Conservation (phyloP, 768 basidiomycete genomes). For the Dentipellis fragilis region DNA sequence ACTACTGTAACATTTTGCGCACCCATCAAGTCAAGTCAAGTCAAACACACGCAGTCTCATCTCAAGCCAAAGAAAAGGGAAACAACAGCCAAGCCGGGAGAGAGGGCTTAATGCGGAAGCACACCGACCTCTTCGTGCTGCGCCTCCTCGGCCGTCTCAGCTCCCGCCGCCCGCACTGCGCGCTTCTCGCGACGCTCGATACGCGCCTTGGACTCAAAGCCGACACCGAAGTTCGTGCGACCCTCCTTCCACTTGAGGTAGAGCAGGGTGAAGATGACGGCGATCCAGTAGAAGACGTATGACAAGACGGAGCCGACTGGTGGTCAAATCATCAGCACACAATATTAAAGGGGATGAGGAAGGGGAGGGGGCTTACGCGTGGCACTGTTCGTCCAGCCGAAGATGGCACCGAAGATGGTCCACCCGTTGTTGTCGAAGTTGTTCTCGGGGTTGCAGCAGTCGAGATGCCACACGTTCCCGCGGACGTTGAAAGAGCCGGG, state of each 20-base stretch:
- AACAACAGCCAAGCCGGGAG: too few species aligned
- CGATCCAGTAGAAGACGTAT: slow-evolving; percentile 91
- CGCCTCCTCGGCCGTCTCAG: too few species aligned
- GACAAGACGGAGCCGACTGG: slow-evolving; percentile 69
- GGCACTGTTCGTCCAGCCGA: slow-evolving; percentile 85
- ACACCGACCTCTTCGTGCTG: too few species aligned
- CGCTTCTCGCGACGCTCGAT: background rate
- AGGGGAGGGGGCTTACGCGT: slow-evolving; percentile 34
- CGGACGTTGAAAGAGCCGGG: slow-evolving; percentile 78
- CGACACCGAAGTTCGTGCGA: background rate
- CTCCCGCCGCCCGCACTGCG: background rate
- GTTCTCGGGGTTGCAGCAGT: slow-evolving; percentile 67
- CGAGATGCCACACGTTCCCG: slow-evolving; percentile 81
- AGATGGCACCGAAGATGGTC: slow-evolving; percentile 75
- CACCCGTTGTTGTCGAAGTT: slow-evolving; percentile 47
- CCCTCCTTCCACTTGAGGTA: slow-evolving; percentile 48
- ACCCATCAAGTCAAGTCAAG: too few species aligned
- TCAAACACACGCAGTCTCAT: too few species aligned
- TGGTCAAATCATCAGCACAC: background rate
- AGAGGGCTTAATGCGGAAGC: too few species aligned
- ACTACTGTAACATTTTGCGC: too few species aligned
- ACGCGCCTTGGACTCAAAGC: background rate
- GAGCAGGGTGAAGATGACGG: slow-evolving; percentile 58
- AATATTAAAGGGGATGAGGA: background rate
- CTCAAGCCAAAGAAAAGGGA: too few species aligned